Conservation (phyloP, 192 early-diverging fungal genomes). For the Coemansia sp. region DNA sequence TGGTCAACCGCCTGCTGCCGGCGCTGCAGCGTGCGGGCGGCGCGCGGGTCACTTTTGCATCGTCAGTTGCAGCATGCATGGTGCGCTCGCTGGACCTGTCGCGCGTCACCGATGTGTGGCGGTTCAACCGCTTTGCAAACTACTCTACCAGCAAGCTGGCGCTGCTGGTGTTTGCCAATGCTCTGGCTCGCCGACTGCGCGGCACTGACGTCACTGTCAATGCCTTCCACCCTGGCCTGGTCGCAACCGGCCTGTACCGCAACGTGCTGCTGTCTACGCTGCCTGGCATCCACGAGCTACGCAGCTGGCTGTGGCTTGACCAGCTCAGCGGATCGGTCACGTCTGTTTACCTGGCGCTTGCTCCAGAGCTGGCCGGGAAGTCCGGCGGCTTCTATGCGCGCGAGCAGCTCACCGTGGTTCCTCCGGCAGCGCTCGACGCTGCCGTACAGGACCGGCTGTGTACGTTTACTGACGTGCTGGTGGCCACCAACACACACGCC, state of each 20-base stretch:
- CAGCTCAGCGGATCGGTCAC: slow-evolving; percentile 37
- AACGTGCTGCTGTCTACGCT: slow-evolving; percentile 39
- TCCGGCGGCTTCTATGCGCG: slow-evolving; percentile 47
- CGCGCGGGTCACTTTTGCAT: slow-evolving; percentile 55
- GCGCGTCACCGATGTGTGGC: slow-evolving; percentile 46
- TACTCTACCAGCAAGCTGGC: slow-evolving; percentile 61
- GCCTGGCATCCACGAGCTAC: slow-evolving; percentile 35
- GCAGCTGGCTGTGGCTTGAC: slow-evolving; percentile 43
- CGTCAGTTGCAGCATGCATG: slow-evolving; percentile 52
- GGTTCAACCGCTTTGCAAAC: slow-evolving; percentile 54
- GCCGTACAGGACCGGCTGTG: slow-evolving; percentile 36
- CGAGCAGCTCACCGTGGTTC: slow-evolving; percentile 30
- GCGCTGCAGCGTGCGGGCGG: slow-evolving; percentile 37
- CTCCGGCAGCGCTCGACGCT: slow-evolving; percentile 17
- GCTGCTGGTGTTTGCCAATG: slow-evolving; percentile 53
- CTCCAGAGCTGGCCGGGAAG: slow-evolving; percentile 30
- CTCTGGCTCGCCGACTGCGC: slow-evolving; percentile 48
- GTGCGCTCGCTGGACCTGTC: slow-evolving; percentile 47
- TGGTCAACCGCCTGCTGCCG: slow-evolving; percentile 45
- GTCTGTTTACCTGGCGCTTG: slow-evolving; percentile 31
- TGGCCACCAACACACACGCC: slow-evolving; percentile 43
- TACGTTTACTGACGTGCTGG: slow-evolving; percentile 39
- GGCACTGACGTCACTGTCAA: slow-evolving; percentile 53
- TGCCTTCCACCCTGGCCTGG: slow-evolving; percentile 58
- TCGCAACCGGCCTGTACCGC: slow-evolving; percentile 54